Conservation (phyloP, 2,329 filamentous ascomycete species). For the Ascochyta rabiei region DNA sequence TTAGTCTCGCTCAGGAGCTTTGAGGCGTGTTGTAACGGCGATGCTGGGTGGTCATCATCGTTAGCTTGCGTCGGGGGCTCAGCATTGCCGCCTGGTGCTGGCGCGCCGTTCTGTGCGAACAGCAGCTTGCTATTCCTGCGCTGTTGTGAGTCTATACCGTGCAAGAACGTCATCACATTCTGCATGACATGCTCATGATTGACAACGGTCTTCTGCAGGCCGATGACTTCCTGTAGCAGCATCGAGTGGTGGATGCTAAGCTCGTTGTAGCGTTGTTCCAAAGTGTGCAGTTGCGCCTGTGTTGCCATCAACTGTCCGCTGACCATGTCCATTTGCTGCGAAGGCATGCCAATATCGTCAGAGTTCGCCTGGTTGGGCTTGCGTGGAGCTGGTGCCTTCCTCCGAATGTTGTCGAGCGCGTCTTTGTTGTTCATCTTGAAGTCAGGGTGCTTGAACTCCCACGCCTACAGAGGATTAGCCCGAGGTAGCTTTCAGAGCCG, state of each 20-base stretch:
- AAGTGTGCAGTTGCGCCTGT: slow-evolving; percentile 86
- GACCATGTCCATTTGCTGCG: slow-evolving; percentile 86
- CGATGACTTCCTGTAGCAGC: slow-evolving; percentile 67
- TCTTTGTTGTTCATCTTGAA: slow-evolving; percentile 97
- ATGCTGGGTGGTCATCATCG: slow-evolving; percentile 68
- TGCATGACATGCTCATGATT: slow-evolving; percentile 75
- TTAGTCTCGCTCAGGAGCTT: slow-evolving; percentile 70
- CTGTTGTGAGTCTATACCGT: slow-evolving; percentile 68
- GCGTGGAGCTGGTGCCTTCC: slow-evolving; percentile 90
- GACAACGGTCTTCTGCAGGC: slow-evolving; percentile 72
- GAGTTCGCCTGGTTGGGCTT: slow-evolving; percentile 62
- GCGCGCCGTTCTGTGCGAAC: slow-evolving; percentile 44
- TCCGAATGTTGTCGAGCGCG: slow-evolving; percentile 91
- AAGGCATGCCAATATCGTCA: slow-evolving; percentile 77
- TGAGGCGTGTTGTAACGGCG: slow-evolving; percentile 70
- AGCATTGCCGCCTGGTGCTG: slow-evolving; percentile 51
- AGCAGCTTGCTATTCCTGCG: slow-evolving; percentile 63
- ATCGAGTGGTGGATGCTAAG: slow-evolving; percentile 70
- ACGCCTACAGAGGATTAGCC: slow-evolving; percentile 63
- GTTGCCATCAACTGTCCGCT: slow-evolving; percentile 88
- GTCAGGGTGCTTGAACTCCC: slow-evolving; percentile 97
- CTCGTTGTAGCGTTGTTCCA: slow-evolving; percentile 85
- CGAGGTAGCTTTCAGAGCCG: background rate
- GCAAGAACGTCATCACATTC: slow-evolving; percentile 71
- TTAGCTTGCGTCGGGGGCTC: slow-evolving; percentile 52